These are phyloP conservation scores for Pseudotsuga menziesii DNA, from an alignment of 75 land plant genomes.

Conservation along the genomic window DNA sequence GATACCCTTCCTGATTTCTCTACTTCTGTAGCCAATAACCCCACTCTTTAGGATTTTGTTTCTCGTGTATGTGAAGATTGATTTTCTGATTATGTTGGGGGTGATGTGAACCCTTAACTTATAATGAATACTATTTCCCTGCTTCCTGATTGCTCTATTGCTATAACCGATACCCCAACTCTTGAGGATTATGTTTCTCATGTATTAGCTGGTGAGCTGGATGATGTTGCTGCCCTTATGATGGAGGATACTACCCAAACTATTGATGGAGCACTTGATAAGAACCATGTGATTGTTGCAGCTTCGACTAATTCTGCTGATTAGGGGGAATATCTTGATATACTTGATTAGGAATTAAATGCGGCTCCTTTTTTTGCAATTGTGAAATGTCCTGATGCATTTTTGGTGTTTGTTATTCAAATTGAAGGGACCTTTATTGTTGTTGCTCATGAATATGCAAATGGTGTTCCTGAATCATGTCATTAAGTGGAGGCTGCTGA, in stretches of 20 bases:
- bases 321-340: background rate
- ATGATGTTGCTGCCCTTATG: background rate
- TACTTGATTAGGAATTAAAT: conserved; percentile 5
- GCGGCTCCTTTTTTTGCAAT: background rate
- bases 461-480: conserved; percentile 1
- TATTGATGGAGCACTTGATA: background rate
- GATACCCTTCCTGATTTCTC: background rate
- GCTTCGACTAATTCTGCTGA: background rate
- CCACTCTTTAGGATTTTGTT: background rate
- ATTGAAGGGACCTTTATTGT: background rate
- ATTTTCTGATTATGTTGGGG: background rate
- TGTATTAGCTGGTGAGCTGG: background rate
- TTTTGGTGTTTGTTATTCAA: background rate
- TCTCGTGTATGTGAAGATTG: background rate
- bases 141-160: background rate
- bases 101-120: conserved; percentile 3
- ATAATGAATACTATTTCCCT: background rate
- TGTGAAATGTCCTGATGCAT: background rate
- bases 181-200: conserved; percentile 1
- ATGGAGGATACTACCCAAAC: background rate
- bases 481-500: background rate
- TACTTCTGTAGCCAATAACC: background rate
- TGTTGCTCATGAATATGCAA: conserved; percentile 2
- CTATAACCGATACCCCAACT: background rate
- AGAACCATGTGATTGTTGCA: background rate